Evolutionary conservation across 441 rosid genomes (phyloP), one percentile per base, ranked within the genome.

Genomic region (Viola pubescens): DNA sequence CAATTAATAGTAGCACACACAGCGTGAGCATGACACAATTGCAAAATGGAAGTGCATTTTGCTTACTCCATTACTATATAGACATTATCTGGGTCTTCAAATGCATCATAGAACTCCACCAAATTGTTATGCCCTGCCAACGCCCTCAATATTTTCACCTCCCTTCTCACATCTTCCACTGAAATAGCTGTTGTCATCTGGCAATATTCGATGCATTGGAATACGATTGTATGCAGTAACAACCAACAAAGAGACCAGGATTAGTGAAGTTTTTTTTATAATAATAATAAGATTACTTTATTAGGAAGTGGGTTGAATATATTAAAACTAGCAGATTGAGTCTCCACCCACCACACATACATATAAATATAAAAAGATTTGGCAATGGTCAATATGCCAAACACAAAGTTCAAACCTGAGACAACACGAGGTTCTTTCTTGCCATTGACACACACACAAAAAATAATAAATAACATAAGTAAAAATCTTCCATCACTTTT

Each of bases 11-110:
- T 50, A 45, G 0, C 34, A 5, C 26, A 49, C 37, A 39, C 56
- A 13, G 10, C 49, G 11, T 53, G 48, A 54, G 39, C 7, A 62
- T 63, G 38, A 65, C 65, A 67, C 40, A 54, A 56, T 57, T 14
- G 19, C 34, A 62, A 55, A 11, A 39, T 11, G 26, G 1, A 9
- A 9, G 11, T 14, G 54, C 54, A 7, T 7, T 52, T 56, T 55
- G 67, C 96, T 89, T 92, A 92, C 98, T 92, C 97, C 98, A 87
- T 92, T 48, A 89, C 97, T 60, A 89, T 77, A 57, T 84, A 92
- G 55, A 92, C 97, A 47, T 87, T 87, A 62, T 86, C 92, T 45
- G 66, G 73, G 69, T 92, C 98, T 74, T 92, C 97, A 53, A 79
- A 82, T 0, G 98, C 96, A 69, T 92, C 96, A 40, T 87, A 88